Evolutionary conservation across 768 basidiomycete species (phyloP).

Genomic region (Suillus brevipes): DNA sequence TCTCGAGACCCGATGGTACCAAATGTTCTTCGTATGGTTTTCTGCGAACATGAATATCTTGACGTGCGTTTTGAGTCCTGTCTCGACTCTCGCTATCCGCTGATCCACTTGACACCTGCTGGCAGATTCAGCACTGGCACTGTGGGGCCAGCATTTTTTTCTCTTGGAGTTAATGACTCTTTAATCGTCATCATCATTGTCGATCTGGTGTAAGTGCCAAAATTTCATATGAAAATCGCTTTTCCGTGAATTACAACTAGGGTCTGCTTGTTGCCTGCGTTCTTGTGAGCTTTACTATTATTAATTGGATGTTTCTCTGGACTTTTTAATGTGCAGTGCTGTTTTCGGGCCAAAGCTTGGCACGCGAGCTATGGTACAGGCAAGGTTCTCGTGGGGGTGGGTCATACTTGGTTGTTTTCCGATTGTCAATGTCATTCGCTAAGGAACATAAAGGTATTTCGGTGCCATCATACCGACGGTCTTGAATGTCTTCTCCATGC

Average conservation of each 20-base stretch:
- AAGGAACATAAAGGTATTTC: constrained; percentile 35
- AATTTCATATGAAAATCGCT: neutral
- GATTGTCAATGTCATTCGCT: neutral
- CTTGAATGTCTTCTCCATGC: constrained; percentile 50
- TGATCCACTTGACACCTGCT: neutral
- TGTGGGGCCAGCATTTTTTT: constrained; percentile 50
- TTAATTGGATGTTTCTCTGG: neutral
- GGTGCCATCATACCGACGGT: constrained; percentile 41
- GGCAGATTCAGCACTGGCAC: constrained; percentile 49
- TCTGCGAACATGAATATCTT: constrained; percentile 47
- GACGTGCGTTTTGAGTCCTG: constrained; percentile 29
- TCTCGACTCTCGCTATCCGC: neutral
- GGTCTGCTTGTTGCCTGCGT: constrained; percentile 36
- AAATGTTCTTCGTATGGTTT: constrained; percentile 55
- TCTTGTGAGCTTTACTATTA: constrained; percentile 32
- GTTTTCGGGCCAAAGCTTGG: constrained; percentile 57
- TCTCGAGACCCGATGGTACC: constrained; percentile 42
- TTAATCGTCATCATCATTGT: constrained; percentile 42
- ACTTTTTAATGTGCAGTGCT: constrained; percentile 30
- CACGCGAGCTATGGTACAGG: constrained; percentile 57
- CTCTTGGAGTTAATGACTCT: constrained; percentile 44
- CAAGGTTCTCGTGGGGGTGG: constrained; percentile 54
- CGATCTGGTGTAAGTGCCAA: constrained; percentile 42
- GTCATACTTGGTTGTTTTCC: constrained; percentile 12
- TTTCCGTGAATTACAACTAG: constrained; percentile 18